These are phyloP conservation scores for Fusarium sp. DNA, from an alignment of 2,329 filamentous ascomycete species.

Conservation along the genomic window DNA sequence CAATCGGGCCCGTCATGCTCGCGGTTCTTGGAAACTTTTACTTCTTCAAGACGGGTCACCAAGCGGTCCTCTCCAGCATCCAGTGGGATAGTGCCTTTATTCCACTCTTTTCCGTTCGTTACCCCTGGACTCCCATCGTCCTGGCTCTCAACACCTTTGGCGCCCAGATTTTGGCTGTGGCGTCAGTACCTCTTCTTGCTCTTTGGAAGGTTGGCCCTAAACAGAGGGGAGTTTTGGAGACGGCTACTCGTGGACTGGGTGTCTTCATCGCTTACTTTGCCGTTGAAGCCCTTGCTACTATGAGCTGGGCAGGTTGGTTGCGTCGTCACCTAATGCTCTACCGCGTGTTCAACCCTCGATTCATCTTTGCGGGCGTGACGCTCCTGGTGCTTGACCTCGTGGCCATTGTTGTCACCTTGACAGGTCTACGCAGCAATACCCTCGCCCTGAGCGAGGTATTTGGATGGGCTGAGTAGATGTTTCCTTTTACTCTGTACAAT, in stretches of 20 bases:
- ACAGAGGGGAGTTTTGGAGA: constrained; percentile 75
- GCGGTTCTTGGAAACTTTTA: constrained; percentile 92
- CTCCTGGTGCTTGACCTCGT: constrained; percentile 84
- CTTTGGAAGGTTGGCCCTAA: constrained; percentile 91
- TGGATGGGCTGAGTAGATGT: constrained; percentile 73
- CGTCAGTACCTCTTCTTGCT: constrained; percentile 82
- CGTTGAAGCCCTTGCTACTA: constrained; percentile 85
- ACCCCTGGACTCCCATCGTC: constrained; percentile 89
- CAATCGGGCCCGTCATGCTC: constrained; percentile 86
- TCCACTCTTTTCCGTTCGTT: constrained; percentile 82
- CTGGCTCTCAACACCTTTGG: constrained; percentile 90
- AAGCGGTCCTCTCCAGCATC: constrained; percentile 86
- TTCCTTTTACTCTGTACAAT: constrained; percentile 26
- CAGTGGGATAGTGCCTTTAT: constrained; percentile 98
- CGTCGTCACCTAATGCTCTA: constrained; percentile 96
- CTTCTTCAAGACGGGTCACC: constrained; percentile 98
- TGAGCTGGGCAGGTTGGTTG: constrained; percentile 89
- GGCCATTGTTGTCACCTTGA: constrained; percentile 76
- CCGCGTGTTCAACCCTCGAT: constrained; percentile 90
- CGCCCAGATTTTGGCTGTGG: constrained; percentile 84
- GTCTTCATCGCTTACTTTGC: constrained; percentile 87
- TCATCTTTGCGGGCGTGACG: constrained; percentile 82
- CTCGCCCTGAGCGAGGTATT: constrained; percentile 88
- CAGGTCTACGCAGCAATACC: constrained; percentile 81
- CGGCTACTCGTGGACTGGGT: constrained; percentile 76